Conservation (phyloP, 768 basidiomycete species). For the Neoboletus subvelutipes region DNA sequence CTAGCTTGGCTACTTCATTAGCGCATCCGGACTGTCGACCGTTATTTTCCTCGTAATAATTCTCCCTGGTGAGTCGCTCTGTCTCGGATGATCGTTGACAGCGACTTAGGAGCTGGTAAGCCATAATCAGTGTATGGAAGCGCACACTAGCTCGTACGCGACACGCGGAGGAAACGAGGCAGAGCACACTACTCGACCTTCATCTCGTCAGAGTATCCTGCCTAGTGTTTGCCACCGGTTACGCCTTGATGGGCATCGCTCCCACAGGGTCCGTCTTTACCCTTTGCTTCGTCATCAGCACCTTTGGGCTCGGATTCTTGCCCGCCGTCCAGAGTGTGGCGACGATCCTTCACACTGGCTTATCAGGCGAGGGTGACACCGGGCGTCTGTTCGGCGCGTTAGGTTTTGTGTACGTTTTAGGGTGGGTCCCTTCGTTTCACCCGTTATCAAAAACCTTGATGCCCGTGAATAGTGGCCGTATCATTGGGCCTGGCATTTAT, state of each 20-base stretch:
- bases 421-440: not conserved
- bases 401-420: slow-evolving; percentile 6
- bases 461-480: not conserved
- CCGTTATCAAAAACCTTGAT: not conserved
- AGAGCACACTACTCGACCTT: not conserved
- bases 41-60: not conserved
- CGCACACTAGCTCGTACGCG: not conserved
- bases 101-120: not conserved
- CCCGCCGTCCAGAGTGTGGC: slow-evolving; percentile 3
- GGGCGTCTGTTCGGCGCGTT: slow-evolving; percentile 2
- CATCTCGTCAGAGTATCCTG: not conserved
- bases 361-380: not conserved
- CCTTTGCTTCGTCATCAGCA: not conserved
- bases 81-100: no score
- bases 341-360: not conserved
- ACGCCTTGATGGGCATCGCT: slow-evolving; percentile 1
- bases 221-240: not conserved
- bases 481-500: not conserved
- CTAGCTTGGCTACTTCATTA: slow-evolving; percentile 4
- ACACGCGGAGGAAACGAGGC: not conserved
- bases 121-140: not conserved
- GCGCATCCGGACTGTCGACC: slow-evolving; percentile 2
- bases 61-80: not conserved
- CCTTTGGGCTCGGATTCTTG: not conserved
- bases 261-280: slow-evolving; percentile 1